A percentile compares a stretch with the other conserved stretches of the same genome.
Evolutionary conservation across 2,329 filamentous ascomycete species (phyloP).

Genomic region (Microsporum audouinii): DNA sequence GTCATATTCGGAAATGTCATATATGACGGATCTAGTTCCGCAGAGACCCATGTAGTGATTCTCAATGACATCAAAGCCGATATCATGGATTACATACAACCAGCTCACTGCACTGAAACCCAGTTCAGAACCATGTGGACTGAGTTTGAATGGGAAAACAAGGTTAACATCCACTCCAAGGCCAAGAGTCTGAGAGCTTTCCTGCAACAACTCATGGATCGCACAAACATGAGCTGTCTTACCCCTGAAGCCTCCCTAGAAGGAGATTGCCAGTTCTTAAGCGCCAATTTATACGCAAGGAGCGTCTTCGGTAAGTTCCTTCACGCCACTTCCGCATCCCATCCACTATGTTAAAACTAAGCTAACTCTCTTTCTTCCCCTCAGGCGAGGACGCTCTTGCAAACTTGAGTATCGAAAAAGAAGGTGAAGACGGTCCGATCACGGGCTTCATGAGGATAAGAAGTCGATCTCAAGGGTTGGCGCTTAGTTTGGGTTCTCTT

Average conservation of each 20-base stretch:
- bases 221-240: slow-evolving; percentile 96
- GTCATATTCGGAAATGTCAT: slow-evolving; percentile 99
- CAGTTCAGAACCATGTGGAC: slow-evolving; percentile 99
- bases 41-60: slow-evolving; percentile 92
- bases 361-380: slow-evolving; percentile 17
- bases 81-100: slow-evolving; percentile 99
- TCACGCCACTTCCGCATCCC: neutral
- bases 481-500: slow-evolving; percentile 81
- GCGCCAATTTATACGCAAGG: slow-evolving; percentile 88
- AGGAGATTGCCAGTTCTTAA: slow-evolving; percentile 95
- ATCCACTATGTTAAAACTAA: neutral
- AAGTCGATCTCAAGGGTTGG: slow-evolving; percentile 89
- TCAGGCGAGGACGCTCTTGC: slow-evolving; percentile 94
- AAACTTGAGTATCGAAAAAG: slow-evolving; percentile 95
- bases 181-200: slow-evolving; percentile 85
- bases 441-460: slow-evolving; percentile 97
- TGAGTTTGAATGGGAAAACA: slow-evolving; percentile 99
- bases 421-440: slow-evolving; percentile 86
- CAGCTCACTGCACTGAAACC: slow-evolving; percentile 89
- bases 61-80: slow-evolving; percentile 96
- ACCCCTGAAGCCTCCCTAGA: slow-evolving; percentile 93
- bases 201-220: slow-evolving; percentile 87
- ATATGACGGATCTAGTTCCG: slow-evolving; percentile 85
- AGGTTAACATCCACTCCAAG: slow-evolving; percentile 99
- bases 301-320: slow-evolving; percentile 86